Evolutionary conservation across 345 rosid species (phyloP), one percentile per base, ranked within the genome.

Genomic region (Moricandia arvensis): DNA sequence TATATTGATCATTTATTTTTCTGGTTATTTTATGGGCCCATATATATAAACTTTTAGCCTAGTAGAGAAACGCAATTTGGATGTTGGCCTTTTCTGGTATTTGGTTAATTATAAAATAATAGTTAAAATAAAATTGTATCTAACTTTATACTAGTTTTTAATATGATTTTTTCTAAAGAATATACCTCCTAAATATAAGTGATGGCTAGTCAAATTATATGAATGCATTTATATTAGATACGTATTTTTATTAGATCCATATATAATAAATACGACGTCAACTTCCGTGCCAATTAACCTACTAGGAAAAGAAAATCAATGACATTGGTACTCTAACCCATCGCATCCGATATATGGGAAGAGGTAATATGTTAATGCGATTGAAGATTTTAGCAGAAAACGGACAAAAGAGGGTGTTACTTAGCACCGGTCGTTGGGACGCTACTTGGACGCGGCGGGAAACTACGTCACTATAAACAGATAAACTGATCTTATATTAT

Each of bases 391-490:
- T 51, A 68, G 33, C 11, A 49, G 35, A 37, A 61, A 61, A 60
- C 79, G 11, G 59, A 76, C 31, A 29, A 21, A 21, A 21, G 24
- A 69, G 58, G 63, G 31, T 38, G 59, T 43, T 54, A 7, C 57
- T 75, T 61, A 55, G 38, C 12, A 71, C 31, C 67, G 33, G 66
- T 68, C 47, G 64, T 69, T 7, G 59, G 38, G 71, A 76, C 54
- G 17, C 71, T 54, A 76, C 71, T 30, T 29, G 69, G 68, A 78
- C 59, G 69, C 53, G 77, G 65, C 37, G 5, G 54, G 8, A 51
- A 13, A 18, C 17, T 61, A 60, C 81, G 73, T 66, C 81, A 66
- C 38, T 7, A 30, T 66, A 1, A 38, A 60, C 59, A 27, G 49
- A 60, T 67, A 51, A 47, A 43, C 49, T 43, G 49, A 13, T 13